Evolutionary conservation across 805 yeast genomes (phyloP), one percentile per base, ranked within the genome.

Genomic region (Cyberlindnera mycetangii): DNA sequence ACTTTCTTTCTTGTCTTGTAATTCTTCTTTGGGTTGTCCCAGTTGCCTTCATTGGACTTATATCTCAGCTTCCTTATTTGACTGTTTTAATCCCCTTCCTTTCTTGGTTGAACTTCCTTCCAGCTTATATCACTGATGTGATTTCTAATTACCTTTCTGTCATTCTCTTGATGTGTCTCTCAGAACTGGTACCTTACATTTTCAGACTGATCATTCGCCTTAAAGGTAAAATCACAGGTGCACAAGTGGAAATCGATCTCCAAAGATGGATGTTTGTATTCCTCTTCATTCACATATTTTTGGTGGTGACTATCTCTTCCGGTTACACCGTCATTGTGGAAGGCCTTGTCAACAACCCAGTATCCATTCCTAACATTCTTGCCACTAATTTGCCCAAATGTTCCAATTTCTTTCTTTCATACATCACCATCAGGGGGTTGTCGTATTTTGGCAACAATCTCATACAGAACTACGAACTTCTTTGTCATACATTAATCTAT

Each of bases 351-450:
- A 79, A 76, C 47, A 82, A 77, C 52, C 96, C 96, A 1, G 78
- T 81, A 0, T 78, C 87, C 0, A 76, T 86, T 11, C 89, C 93
- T 1, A 70, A 78, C 6, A 62, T 87, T 42, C 69, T 89, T 19
- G 96, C 96, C 0, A 73, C 75, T 12, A 86, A 89, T 54, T 70
- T 90, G 28, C 96, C 97, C 0, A 85, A 85, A 57, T 85, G 95
- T 19, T 83, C 96, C 1, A 86, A 83, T 35, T 89, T 90, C 58
- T 90, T 89, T 66, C 83, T 83, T 61, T 85, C 90, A 3, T 88
- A 83, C 56, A 68, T 89, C 31, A 66, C 87, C 0, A 70, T 89
- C 27, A 82, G 85, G 62, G 92, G 95, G 0, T 66, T 89, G 44
- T 77, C 90, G 1, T 79, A 85, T 43, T 78, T 84, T 50, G 96